Conservation (phyloP, 306 rosid genomes). For the Pterocarpus santalinus region DNA sequence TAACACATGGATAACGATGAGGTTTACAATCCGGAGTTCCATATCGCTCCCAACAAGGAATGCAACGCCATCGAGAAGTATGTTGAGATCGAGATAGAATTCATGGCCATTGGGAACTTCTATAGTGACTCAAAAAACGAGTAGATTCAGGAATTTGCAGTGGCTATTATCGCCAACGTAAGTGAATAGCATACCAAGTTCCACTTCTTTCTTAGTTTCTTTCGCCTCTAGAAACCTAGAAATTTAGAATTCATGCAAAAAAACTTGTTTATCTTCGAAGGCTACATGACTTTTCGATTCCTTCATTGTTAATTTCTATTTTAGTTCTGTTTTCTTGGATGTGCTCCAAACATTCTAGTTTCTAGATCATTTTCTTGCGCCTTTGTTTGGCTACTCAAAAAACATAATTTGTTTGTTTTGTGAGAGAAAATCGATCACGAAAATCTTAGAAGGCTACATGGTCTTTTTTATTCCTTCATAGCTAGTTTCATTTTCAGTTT, state of each 20-base stretch:
- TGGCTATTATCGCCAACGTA: slow-evolving; percentile 22
- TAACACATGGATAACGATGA: slow-evolving; percentile 8
- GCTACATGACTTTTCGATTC: background rate
- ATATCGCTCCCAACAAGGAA: background rate
- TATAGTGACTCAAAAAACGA: no score
- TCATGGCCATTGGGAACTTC: no score
- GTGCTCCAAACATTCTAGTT: background rate
- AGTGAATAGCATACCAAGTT: background rate
- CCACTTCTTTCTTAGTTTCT: no score
- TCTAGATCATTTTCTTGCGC: background rate
- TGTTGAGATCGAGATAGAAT: no score
- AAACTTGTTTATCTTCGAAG: no score
- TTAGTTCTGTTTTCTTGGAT: background rate
- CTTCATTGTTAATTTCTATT: background rate
- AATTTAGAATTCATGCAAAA: no score
- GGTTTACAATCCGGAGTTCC: background rate
- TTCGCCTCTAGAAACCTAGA: no score
- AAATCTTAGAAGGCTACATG: no score
- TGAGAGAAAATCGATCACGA: no score
- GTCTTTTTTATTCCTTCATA: no score
- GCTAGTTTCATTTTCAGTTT: no score
- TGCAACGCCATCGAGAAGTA: no score
- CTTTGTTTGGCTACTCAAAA: background rate
- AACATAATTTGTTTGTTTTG: background rate
- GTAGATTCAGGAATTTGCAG: background rate